Evolutionary conservation across 2,329 filamentous ascomycete genomes (phyloP).

Genomic region (Gliomastix tumulicola): DNA sequence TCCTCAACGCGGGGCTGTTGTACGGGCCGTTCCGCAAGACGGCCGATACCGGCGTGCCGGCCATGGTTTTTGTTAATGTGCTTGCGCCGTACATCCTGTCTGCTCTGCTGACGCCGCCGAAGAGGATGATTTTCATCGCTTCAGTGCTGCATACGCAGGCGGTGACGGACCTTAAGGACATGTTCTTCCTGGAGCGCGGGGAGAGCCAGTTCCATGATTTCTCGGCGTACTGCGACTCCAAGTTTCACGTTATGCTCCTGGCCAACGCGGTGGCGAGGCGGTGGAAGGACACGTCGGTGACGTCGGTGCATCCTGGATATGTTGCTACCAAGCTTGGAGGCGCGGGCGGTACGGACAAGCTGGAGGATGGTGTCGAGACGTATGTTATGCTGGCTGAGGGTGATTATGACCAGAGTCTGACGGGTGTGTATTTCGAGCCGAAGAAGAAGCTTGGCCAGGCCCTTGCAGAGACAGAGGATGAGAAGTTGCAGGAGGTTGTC

Average conservation of each 20-base stretch:
- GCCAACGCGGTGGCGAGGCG: conserved; percentile 11
- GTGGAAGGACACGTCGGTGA: conserved; percentile 8
- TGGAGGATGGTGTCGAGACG: too few species aligned
- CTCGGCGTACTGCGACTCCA: conserved; percentile 13
- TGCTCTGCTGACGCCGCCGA: conserved; percentile 9
- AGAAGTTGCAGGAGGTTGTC: too few species aligned
- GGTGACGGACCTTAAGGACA: conserved; percentile 6
- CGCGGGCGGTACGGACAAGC: too few species aligned
- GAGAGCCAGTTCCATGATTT: conserved; percentile 9
- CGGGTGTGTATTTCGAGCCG: too few species aligned
- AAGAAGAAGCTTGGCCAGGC: too few species aligned
- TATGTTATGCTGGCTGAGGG: background rate
- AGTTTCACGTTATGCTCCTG: conserved; percentile 12
- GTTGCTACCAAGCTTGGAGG: conserved; percentile 12
- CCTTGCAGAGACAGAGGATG: too few species aligned
- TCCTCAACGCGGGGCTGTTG: conserved; percentile 11
- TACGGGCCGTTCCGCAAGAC: conserved; percentile 10
- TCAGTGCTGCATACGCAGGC: conserved; percentile 11
- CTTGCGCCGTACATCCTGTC: conserved; percentile 13
- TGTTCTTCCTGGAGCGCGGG: too few species aligned
- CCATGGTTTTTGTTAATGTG: conserved; percentile 12
- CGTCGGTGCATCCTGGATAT: conserved; percentile 12
- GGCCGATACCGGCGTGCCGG: conserved; percentile 9
- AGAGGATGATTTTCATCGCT: conserved; percentile 9
- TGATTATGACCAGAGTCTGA: background rate